phyloP scores from a whole-genome alignment of 495 filamentous ascomycete species.

The Penicillium lividum region DNA sequence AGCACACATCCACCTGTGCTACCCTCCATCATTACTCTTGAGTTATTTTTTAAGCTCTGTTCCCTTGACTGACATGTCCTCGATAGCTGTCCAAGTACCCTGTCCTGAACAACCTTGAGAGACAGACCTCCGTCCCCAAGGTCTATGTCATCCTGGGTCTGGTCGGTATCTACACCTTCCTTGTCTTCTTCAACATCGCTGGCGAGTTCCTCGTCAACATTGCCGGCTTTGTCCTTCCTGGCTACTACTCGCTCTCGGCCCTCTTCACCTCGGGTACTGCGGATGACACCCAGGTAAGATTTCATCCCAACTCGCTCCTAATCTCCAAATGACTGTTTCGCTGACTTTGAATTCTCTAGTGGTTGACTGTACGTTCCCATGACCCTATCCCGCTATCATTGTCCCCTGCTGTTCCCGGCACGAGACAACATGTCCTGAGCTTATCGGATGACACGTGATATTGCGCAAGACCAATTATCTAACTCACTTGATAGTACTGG shows the following conservation, averaged over 20 bases:
- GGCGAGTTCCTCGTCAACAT: constrained; percentile 96
- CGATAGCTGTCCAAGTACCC: constrained; percentile 93
- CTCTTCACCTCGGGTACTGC: constrained; percentile 77
- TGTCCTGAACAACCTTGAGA: constrained; percentile 92
- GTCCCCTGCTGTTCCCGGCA: constrained; percentile 12
- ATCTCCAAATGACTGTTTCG: constrained; percentile 2
- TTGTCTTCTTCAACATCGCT: constrained; percentile 98
- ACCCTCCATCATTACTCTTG: constrained; percentile 2
- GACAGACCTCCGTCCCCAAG: constrained; percentile 92
- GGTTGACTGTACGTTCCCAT: constrained; percentile 64
- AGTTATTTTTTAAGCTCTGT: not conserved
- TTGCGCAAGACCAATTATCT: constrained; percentile 10
- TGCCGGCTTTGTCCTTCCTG: constrained; percentile 90
- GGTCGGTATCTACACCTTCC: constrained; percentile 87
- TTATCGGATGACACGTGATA: constrained; percentile 30
- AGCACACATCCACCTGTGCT: not conserved
- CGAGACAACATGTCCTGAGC: constrained; percentile 16
- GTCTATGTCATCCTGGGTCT: constrained; percentile 92
- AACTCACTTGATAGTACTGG: constrained; percentile 73
- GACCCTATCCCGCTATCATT: constrained; percentile 12
- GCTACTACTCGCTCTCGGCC: constrained; percentile 92
- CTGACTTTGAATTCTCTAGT: constrained; percentile 41
- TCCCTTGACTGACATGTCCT: constrained; percentile 8
- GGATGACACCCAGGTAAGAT: constrained; percentile 86
- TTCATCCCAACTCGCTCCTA: constrained; percentile 13